Base-by-base conservation (phyloP, 768 basidiomycete species). In the Clitopilus hobsonii region DNA sequence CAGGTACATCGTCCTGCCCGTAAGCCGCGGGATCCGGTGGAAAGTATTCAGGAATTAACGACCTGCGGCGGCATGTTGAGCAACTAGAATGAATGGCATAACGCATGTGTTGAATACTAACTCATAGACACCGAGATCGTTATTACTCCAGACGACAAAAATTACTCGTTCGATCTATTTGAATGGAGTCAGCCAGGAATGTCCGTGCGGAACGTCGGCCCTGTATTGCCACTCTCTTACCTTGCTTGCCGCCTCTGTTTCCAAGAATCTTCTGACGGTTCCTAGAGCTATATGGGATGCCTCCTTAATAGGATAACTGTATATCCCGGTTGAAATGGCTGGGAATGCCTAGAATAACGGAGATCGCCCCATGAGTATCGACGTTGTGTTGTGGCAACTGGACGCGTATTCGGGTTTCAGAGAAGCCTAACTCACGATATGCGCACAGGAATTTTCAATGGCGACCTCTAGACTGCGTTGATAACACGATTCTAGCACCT, bases 251-350 rank as follows among this genome's bases (percentile, higher is more conserved):
- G 65, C 65, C 22, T 81, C 74, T 3, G 78, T 73, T 22, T 89
- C 86, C 36, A 84, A 65, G 53, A 83, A 84, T 27, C 75, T 67
- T 50, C 89, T 76, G 13, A 78, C 81, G 24, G 77, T 74, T 24
- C 77, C 70, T 52, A 92, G 66, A 2, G 91, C 90, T 52, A 93
- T 76, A 26, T 79, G 79, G 0, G 91, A 85, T 0, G 91, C 91
- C 59, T 82, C 83, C 41, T 70, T 68, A 45, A 90, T 83, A 1
- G 91, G 91, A 68, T 92, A 93, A 2, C 85, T 80, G 57, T 90
- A 94, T 14, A 90, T 73, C 0, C 80, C 91, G 0, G 90, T 91
- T 3, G 91, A 92, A 51, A 94, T 82, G 5, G 83, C 85, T 5
- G 87, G 86, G 60, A 93, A 91, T 3, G 89, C 89, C 91, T 92